Conservation (phyloP, 2,329 filamentous ascomycete species). For the Sclerotinia glacialis region DNA sequence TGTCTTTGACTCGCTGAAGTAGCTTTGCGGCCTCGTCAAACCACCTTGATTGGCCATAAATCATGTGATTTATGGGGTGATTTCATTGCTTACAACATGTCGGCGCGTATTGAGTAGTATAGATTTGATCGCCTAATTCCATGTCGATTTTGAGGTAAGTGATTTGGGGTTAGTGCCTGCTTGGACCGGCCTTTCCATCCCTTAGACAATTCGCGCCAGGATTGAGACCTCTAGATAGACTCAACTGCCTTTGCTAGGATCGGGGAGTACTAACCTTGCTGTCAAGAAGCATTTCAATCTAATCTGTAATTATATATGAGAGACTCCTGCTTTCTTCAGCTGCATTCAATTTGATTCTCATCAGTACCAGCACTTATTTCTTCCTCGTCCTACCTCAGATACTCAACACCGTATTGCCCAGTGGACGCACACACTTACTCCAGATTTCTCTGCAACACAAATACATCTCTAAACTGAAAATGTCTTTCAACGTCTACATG, state of each 20-base stretch:
- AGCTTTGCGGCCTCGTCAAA: not conserved
- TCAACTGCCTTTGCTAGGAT: constrained; percentile 12
- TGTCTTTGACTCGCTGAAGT: constrained; percentile 3
- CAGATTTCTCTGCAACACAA: not conserved
- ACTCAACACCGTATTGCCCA: not conserved
- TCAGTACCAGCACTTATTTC: not conserved
- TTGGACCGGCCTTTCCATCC: constrained; percentile 1
- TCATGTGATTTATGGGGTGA: constrained; percentile 11
- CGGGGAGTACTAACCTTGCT: not conserved
- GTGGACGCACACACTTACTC: not conserved
- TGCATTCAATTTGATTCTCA: not conserved
- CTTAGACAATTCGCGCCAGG: constrained; percentile 17
- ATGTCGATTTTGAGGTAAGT: constrained; percentile 9
- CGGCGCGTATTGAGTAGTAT: constrained; percentile 1
- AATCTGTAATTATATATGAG: constrained; percentile 3
- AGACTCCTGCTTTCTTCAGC: not conserved
- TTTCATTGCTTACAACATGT: not conserved
- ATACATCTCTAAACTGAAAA: not conserved
- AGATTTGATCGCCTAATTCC: constrained; percentile 1
- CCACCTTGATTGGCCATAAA: constrained; percentile 1
- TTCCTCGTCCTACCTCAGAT: not conserved
- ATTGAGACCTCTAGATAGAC: constrained; percentile 18
- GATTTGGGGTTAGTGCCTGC: not conserved
- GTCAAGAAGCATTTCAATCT: not conserved
- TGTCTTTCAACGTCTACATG: constrained; percentile 20